Base-by-base conservation (phyloP, 441 rosid species). In the Gossypium davidsonii region DNA sequence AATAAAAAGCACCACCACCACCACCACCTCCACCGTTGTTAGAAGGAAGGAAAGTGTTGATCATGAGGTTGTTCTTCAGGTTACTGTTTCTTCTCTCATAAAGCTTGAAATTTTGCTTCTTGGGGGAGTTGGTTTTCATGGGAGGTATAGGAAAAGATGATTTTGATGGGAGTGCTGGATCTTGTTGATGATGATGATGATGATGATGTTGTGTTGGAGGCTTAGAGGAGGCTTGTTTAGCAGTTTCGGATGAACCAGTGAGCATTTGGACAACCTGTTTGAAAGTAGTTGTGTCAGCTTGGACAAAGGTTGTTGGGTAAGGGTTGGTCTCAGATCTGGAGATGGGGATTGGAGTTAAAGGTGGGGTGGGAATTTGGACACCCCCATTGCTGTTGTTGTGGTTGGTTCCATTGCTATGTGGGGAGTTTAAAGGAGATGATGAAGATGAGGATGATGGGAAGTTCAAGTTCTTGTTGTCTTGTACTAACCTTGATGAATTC, bases 261-360 rank as follows among this genome's bases (percentile, higher is more conserved):
- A 94, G 96, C 93, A 91, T 87, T 73, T 94, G 98, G 71, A 94
- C 98, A 48, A 94, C 97, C 70, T 91, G 96, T 79, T 94, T 94
- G 93, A 94, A 94, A 79, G 83, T 83, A 37, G 91, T 77, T 67
- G 94, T 82, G 84, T 94, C 97, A 3, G 98, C 99, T 70, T 94
- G 98, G 57, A 94, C 97, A 70, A 94, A 94, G 73, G 98, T 94
- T 12, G 98, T 94, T 21, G 97, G 97, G 78, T 86, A 91, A 70
- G 97, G 98, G 79, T 88, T 89, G 15, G 91, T 26, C 66, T 91
- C 91, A 80, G 96, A 89, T 85, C 93, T 89, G 83, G 94, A 78
- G 71, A 90, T 75, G 70, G 94, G 85, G 42, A 78, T 79, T 55
- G 90, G 89, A 4, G 85, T 73, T 48, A 73, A 72, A 25, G 88